phyloP scores from a whole-genome alignment of 768 basidiomycete species.

The Pleurotus cornucopiae region DNA sequence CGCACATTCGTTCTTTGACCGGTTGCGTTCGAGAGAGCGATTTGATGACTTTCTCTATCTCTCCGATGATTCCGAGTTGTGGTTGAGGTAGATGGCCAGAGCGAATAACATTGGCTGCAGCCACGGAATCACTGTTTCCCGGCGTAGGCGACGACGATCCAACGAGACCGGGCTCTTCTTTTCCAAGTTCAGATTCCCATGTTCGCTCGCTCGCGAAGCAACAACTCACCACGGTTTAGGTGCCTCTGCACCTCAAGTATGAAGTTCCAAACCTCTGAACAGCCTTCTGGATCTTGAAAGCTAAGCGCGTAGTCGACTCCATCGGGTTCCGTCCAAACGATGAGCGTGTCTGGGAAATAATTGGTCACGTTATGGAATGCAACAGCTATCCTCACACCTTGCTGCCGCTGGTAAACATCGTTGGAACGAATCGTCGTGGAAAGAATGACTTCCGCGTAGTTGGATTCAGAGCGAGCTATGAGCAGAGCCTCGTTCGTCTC shows the following conservation, averaged over 20 bases:
- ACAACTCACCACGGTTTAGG: slow-evolving; percentile 58
- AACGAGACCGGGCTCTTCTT: slow-evolving; percentile 36
- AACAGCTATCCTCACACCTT: slow-evolving; percentile 48
- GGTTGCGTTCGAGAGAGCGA: slow-evolving; percentile 64
- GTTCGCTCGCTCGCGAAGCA: not conserved
- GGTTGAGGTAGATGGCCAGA: slow-evolving; percentile 75
- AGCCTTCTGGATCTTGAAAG: slow-evolving; percentile 95
- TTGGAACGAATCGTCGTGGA: slow-evolving; percentile 76
- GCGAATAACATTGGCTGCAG: slow-evolving; percentile 62
- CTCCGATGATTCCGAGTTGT: slow-evolving; percentile 68
- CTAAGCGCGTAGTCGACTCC: slow-evolving; percentile 94
- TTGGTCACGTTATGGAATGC: slow-evolving; percentile 9
- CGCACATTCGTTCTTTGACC: slow-evolving; percentile 82
- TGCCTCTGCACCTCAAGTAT: slow-evolving; percentile 90
- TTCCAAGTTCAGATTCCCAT: slow-evolving; percentile 19
- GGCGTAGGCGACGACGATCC: slow-evolving; percentile 59
- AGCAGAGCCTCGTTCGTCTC: slow-evolving; percentile 75
- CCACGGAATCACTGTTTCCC: slow-evolving; percentile 48
- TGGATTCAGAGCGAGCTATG: slow-evolving; percentile 78
- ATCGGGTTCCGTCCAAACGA: slow-evolving; percentile 97
- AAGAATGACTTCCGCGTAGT: slow-evolving; percentile 68
- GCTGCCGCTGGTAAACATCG: slow-evolving; percentile 84
- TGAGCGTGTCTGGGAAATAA: slow-evolving; percentile 74
- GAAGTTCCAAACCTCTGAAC: slow-evolving; percentile 96
- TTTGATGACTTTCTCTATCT: slow-evolving; percentile 79